phyloP scores from a whole-genome alignment of 768 basidiomycete genomes.

The Peribolospora baueri region DNA sequence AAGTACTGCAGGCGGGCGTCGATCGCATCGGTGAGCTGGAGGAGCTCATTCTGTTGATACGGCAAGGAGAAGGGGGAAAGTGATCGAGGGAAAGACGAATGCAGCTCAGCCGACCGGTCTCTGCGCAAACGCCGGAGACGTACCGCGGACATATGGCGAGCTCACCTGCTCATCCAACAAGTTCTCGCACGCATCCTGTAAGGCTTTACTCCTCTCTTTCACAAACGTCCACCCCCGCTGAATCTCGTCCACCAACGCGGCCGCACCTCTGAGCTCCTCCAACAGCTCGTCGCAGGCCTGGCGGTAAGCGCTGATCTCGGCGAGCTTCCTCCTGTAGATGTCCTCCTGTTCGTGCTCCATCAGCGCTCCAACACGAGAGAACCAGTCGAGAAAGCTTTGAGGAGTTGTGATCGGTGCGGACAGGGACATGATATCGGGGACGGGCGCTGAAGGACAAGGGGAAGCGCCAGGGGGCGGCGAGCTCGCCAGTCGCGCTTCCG shows the following conservation, averaged over 20 bases:
- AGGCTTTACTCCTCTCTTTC: slow-evolving; percentile 69
- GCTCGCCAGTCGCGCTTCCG: too few relatives aligned
- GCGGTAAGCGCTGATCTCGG: slow-evolving; percentile 48
- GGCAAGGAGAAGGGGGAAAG: too few relatives aligned
- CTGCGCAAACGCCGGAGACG: not conserved
- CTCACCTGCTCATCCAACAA: slow-evolving; percentile 69
- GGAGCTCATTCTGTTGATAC: slow-evolving; percentile 37
- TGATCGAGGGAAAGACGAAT: not conserved
- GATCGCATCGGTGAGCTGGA: slow-evolving; percentile 62
- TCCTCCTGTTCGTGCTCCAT: slow-evolving; percentile 85
- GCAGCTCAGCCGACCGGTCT: not conserved
- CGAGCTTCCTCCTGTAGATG: slow-evolving; percentile 65
- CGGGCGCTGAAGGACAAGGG: too few relatives aligned
- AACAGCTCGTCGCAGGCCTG: slow-evolving; percentile 51
- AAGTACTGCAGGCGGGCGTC: slow-evolving; percentile 67
- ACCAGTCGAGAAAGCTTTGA: slow-evolving; percentile 96
- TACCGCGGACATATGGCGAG: slow-evolving; percentile 1
- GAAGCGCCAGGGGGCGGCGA: too few relatives aligned
- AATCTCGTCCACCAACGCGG: slow-evolving; percentile 54
- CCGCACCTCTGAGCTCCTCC: slow-evolving; percentile 46
- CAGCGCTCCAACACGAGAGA: slow-evolving; percentile 61
- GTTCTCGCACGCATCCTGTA: slow-evolving; percentile 76
- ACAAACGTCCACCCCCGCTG: slow-evolving; percentile 61
- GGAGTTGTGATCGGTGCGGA: slow-evolving; percentile 48
- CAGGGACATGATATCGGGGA: not conserved